Conservation (phyloP, 1,284 basidiomycete genomes). For the Cerrena zonata region DNA sequence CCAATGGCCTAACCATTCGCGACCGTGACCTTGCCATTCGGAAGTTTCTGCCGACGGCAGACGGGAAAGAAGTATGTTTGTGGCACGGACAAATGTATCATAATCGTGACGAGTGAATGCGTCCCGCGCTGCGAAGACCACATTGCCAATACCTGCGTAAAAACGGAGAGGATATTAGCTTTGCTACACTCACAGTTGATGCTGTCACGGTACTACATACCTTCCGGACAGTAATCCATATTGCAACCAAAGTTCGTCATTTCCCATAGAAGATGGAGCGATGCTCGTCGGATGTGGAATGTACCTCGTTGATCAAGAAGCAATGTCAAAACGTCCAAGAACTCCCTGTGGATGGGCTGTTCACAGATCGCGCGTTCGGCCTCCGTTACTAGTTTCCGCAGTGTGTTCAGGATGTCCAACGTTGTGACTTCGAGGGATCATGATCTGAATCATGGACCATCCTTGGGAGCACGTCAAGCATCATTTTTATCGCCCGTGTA, state of each 20-base stretch:
- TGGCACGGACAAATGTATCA: conserved; percentile 9
- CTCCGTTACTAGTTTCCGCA: conserved; percentile 10
- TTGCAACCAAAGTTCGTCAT: conserved; percentile 13
- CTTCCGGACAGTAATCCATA: conserved; percentile 11
- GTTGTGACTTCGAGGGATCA: conserved; percentile 4
- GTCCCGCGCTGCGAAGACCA: conserved; percentile 7
- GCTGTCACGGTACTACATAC: conserved; percentile 5
- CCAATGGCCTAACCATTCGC: conserved; percentile 4
- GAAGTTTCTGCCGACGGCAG: conserved; percentile 5
- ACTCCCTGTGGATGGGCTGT: conserved; percentile 5
- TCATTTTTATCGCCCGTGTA: conserved; percentile 8
- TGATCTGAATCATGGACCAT: conserved; percentile 4
- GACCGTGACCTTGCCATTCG: conserved; percentile 1
- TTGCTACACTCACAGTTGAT: background rate
- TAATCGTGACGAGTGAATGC: conserved; percentile 4
- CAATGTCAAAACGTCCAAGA: conserved; percentile 5
- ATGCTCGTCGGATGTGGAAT: conserved; percentile 4
- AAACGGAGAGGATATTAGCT: background rate
- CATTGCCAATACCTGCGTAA: conserved; percentile 8
- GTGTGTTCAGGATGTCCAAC: conserved; percentile 7
- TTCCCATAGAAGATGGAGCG: conserved; percentile 9
- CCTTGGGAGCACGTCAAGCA: conserved; percentile 12
- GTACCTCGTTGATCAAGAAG: conserved; percentile 6
- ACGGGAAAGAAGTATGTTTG: conserved; percentile 6
- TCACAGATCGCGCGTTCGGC: conserved; percentile 10